phyloP scores from a whole-genome alignment of 208 protist genomes.

The Crithidia acanthocephali region DNA sequence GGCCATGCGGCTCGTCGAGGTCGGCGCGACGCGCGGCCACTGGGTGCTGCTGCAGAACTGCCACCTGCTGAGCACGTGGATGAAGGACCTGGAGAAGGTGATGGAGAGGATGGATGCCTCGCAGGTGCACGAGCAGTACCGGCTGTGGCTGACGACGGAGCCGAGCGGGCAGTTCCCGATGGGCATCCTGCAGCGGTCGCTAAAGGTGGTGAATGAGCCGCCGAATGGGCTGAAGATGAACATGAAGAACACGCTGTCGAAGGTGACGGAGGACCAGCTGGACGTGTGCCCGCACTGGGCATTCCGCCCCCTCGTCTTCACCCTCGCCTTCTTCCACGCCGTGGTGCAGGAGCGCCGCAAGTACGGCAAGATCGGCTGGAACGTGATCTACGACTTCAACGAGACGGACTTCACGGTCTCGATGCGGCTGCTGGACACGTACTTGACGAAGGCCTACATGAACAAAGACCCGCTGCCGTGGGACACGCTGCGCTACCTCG shows the following conservation, averaged over 20 bases:
- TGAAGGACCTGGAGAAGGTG: conserved; percentile 98
- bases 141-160: conserved; percentile 99
- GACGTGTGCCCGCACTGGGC: conserved; percentile 94
- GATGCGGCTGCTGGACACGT: conserved; percentile 96
- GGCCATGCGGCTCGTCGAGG: conserved; percentile 96
- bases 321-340: conserved; percentile 99
- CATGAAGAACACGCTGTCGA: conserved; percentile 97
- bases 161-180: conserved; percentile 98
- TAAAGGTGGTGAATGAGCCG: conserved; percentile 99
- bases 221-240: conserved; percentile 99
- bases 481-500: conserved; percentile 98
- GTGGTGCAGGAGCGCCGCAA: conserved; percentile 98
- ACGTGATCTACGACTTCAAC: conserved; percentile 99
- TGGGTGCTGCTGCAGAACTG: conserved; percentile 99
- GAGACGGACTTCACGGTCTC: conserved; percentile 99
- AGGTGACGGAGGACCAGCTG: conserved; percentile 96
- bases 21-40: conserved; percentile 95
- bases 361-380: conserved; percentile 99
- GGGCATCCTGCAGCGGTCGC: conserved; percentile 97
- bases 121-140: conserved; percentile 97
- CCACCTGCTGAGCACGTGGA: conserved; percentile 98
- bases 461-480: conserved; percentile 98
- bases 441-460: conserved; percentile 96
- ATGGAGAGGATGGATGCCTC: conserved; percentile 96
- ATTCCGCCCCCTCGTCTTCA: conserved; percentile 98